Evolutionary conservation across 768 basidiomycete species (phyloP), one percentile per base, ranked within the genome.

Genomic region (Clitopilus passeckerianus): DNA sequence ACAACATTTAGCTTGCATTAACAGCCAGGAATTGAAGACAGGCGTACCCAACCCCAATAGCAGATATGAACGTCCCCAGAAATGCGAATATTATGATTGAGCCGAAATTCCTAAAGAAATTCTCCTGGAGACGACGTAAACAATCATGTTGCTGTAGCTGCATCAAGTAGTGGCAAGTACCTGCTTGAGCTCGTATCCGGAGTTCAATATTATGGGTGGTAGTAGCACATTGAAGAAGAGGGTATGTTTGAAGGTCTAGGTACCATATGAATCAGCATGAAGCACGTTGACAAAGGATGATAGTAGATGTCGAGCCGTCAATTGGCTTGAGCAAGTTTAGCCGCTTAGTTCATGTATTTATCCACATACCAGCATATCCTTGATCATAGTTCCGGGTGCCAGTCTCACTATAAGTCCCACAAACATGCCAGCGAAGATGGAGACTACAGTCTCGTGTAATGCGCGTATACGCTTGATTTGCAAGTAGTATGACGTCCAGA

Each of bases 41-140:
- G 64, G 82, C 91, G 72, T 71, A 96, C 95, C 96, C 96, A 50
- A 98, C 87, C 14, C 95, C 97, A 46, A 98, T 86, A 30, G 97
- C 93, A 1, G 94, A 95, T 65, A 98, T 94, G 68, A 96, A 95
- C 0, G 97, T 99, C 16, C 97, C 97, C 9, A 91, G 72, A 67
- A 98, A 98, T 0, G 95, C 95, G 66, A 95, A 95, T 0, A 85
- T 90, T 46, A 97, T 79, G 64, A 99, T 99, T 24, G 95, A 95
- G 9, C 93, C 95, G 68, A 98, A 98, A 71, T 98, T 98, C 35
- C 95, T 86, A 72, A 99, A 99, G 75, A 99, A 99, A 78, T 95
- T 95, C 75, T 95, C 96, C 91, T 97, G 73, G 7, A 56, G 24
- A 16, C 34, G 57, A 64, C 60, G 53, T 46, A 24, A 52, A 54